phyloP scores from a whole-genome alignment of 306 rosid genomes.

The Ceratonia siliqua region DNA sequence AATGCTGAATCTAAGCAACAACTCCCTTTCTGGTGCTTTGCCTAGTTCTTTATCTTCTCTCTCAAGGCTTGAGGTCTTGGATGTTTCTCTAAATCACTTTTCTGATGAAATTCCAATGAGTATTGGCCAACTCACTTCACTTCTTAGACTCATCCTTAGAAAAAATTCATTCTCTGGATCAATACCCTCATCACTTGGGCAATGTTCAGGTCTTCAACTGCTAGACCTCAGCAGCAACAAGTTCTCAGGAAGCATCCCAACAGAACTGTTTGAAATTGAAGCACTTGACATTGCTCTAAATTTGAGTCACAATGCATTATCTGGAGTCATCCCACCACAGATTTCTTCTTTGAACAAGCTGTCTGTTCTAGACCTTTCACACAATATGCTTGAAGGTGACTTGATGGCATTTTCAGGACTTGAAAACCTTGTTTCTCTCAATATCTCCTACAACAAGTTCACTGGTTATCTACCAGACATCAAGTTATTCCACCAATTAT shows the following conservation, averaged over 20 bases:
- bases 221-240: conserved; percentile 77
- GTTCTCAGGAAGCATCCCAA: conserved; percentile 68
- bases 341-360: conserved; percentile 66
- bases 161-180: conserved; percentile 60
- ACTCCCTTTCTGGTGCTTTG: conserved; percentile 67
- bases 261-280: conserved; percentile 58
- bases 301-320: conserved; percentile 68
- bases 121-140: conserved; percentile 62
- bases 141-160: conserved; percentile 61
- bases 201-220: conserved; percentile 68
- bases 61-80: conserved; percentile 67
- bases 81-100: conserved; percentile 64
- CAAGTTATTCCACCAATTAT: conserved; percentile 71
- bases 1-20: conserved; percentile 80
- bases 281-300: conserved; percentile 80
- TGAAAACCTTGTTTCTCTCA: conserved; percentile 75
- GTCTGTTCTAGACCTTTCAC: conserved; percentile 73
- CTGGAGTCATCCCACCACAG: conserved; percentile 67
- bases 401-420: conserved; percentile 61
- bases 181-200: conserved; percentile 67
- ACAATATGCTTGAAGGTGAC: conserved; percentile 74
- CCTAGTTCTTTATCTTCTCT: conserved; percentile 64
- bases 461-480: conserved; percentile 73
- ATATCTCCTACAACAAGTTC: conserved; percentile 80
- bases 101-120: conserved; percentile 58